These are phyloP conservation scores for Aurinia saxatilis DNA, from an alignment of 345 rosid species.

Conservation along the genomic window DNA sequence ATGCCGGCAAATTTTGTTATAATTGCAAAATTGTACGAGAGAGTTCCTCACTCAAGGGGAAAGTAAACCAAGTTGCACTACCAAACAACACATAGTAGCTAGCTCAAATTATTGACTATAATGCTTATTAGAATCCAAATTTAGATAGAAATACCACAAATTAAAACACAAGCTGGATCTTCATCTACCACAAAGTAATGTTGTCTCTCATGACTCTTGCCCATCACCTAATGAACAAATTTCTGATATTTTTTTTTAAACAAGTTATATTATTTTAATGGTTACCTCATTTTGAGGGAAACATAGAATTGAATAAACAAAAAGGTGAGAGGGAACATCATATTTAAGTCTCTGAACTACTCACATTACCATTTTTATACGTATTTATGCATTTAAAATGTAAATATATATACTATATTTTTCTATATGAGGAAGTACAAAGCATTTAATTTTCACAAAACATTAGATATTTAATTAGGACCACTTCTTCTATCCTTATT, in stretches of 20 bases:
- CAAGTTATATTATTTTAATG: background rate
- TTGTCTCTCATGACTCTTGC: constrained; percentile 17
- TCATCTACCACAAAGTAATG: constrained; percentile 3
- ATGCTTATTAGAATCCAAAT: background rate
- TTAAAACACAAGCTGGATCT: constrained; percentile 5
- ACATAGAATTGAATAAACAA: constrained; percentile 19
- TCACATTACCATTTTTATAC: background rate
- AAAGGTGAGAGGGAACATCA: constrained; percentile 12
- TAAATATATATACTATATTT: background rate
- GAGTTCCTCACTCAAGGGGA: constrained; percentile 16
- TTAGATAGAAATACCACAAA: background rate
- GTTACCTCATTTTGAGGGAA: constrained; percentile 22
- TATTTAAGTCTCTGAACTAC: constrained; percentile 22
- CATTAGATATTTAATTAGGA: background rate
- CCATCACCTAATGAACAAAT: background rate
- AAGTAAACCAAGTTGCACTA: background rate
- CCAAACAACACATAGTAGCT: constrained; percentile 5
- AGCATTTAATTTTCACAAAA: background rate
- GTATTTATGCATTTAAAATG: background rate
- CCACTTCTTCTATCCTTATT: background rate
- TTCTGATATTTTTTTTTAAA: background rate
- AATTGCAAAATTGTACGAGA: background rate
- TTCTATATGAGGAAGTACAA: background rate
- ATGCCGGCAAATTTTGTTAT: background rate
- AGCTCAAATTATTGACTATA: background rate